A percentile compares a stretch with the other conserved stretches of the same genome.
phyloP scores from a whole-genome alignment of 2,329 filamentous ascomycete species.

The Alternaria sp. region DNA sequence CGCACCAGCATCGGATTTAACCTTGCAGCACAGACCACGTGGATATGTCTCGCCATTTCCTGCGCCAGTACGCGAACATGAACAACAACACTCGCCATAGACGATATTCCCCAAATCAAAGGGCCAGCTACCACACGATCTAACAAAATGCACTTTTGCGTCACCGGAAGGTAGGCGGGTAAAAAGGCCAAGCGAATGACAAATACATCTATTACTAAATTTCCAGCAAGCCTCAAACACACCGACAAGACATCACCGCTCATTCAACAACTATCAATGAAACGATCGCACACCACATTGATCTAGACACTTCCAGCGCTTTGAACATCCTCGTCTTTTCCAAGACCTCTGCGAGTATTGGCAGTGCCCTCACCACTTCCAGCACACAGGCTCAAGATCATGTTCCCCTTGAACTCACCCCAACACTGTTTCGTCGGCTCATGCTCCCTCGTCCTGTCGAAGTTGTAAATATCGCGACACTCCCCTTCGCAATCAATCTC shows the following conservation, averaged over 20 bases:
- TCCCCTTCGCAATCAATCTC: conserved; percentile 13
- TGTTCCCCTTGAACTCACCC: conserved; percentile 20
- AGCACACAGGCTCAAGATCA: conserved; percentile 18
- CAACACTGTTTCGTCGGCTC: conserved; percentile 22
- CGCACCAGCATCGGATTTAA: neutral
- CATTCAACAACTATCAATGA: neutral
- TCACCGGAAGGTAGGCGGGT: neutral
- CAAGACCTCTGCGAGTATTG: neutral
- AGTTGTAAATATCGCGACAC: conserved; percentile 3
- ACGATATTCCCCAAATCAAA: neutral
- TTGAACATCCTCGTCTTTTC: neutral
- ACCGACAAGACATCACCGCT: neutral
- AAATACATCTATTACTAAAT: neutral
- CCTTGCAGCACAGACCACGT: neutral
- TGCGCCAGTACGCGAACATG: neutral
- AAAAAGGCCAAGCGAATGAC: neutral
- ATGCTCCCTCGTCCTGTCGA: conserved; percentile 18
- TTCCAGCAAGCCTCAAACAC: neutral
- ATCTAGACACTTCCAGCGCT: neutral
- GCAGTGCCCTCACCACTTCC: neutral
- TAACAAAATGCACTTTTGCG: neutral
- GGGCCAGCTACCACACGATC: neutral
- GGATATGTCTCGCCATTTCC: neutral
- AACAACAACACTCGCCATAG: neutral
- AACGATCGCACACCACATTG: neutral